A percentile compares a stretch with the other conserved stretches of the same genome.
phyloP scores from a whole-genome alignment of 2,329 filamentous ascomycete species.

The Sporothrix schenckii region DNA sequence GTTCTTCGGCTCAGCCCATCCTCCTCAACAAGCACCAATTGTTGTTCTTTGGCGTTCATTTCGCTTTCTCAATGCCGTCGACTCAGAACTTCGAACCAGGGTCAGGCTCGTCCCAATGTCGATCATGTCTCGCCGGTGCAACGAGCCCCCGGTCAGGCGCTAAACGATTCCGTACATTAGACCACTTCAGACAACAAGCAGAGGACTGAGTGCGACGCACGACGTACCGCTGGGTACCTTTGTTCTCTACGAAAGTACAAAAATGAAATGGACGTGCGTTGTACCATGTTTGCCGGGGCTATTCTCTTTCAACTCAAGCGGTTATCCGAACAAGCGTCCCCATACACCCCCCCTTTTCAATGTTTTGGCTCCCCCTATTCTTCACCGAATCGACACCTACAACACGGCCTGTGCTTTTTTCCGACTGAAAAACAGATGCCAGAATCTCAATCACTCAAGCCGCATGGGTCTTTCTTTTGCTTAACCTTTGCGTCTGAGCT shows the following conservation, averaged over 20 bases:
- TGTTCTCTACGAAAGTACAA: neutral
- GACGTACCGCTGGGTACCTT: conserved; percentile 1
- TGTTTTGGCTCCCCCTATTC: neutral
- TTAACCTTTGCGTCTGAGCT: conserved; percentile 11
- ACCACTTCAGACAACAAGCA: neutral
- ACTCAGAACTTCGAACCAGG: neutral
- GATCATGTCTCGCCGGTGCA: conserved; percentile 27
- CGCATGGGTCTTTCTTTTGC: neutral
- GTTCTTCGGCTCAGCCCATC: neutral
- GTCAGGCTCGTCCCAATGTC: neutral
- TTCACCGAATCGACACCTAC: conserved; percentile 5
- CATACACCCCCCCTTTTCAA: neutral
- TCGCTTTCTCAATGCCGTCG: neutral
- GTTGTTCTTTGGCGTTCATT: neutral
- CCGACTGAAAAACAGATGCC: neutral
- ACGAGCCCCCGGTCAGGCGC: neutral
- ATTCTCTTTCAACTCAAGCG: neutral
- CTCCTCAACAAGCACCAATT: neutral
- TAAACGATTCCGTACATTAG: neutral
- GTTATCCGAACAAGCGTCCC: neutral
- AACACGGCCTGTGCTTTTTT: conserved; percentile 21
- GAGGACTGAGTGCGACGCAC: neutral
- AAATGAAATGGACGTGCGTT: conserved; percentile 11
- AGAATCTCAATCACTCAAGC: neutral
- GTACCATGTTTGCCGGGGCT: conserved; percentile 3